Conservation (phyloP, 108 stramenopile genomes). For the Epipyxis sp. region DNA sequence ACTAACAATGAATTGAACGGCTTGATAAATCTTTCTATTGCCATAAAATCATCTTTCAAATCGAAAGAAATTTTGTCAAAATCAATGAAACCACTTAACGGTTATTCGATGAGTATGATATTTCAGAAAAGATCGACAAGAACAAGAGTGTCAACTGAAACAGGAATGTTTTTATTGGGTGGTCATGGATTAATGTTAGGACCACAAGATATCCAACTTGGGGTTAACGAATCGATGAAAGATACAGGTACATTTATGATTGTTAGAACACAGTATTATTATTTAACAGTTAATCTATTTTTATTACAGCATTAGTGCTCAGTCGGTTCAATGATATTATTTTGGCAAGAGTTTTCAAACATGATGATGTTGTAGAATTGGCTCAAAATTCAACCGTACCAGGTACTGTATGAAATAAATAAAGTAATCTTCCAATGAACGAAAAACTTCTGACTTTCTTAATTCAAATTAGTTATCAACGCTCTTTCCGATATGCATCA, state of each 20-base stretch:
- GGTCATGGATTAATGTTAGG: constrained; percentile 89
- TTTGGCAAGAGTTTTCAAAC: constrained; percentile 85
- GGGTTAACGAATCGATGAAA: constrained; percentile 88
- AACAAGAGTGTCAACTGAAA: constrained; percentile 92
- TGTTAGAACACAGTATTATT: too few species aligned
- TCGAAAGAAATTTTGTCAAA: not conserved
- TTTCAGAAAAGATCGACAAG: constrained; percentile 94
- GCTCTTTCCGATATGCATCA: constrained; percentile 90
- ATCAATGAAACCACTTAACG: constrained; percentile 59
- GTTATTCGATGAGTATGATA: constrained; percentile 82
- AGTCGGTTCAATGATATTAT: constrained; percentile 83
- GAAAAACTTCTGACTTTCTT: too few species aligned
- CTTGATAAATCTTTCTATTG: not conserved
- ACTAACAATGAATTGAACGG: not conserved
- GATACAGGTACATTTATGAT: constrained; percentile 53
- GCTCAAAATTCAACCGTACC: constrained; percentile 36
- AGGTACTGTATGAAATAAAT: not conserved
- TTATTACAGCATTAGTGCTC: constrained; percentile 71
- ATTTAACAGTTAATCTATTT: not conserved
- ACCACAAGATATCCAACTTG: constrained; percentile 86
- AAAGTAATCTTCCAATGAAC: too few species aligned
- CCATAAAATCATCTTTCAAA: not conserved
- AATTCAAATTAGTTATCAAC: constrained; percentile 80
- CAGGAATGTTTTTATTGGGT: constrained; percentile 84
- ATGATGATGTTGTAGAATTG: constrained; percentile 72